phyloP scores from a whole-genome alignment of 345 rosid species.

The Raphanus raphanistrum region DNA sequence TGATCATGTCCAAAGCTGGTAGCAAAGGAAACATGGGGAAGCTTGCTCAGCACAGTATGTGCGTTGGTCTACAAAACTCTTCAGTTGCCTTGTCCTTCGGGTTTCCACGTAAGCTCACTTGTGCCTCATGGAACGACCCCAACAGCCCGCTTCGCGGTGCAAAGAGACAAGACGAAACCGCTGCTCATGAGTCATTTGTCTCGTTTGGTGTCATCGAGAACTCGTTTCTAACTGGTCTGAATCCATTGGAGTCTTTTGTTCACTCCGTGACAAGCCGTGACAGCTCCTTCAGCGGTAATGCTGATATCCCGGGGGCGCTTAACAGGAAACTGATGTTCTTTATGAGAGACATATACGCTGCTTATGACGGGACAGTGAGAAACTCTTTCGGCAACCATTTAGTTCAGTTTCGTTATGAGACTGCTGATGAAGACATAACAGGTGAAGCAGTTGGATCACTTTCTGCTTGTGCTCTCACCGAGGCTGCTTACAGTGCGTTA shows the following conservation, averaged over 20 bases:
- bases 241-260: constrained; percentile 78
- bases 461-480: constrained; percentile 84
- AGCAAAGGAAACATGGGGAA: constrained; percentile 88
- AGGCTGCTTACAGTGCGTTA: constrained; percentile 93
- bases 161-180: constrained; percentile 33
- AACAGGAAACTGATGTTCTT: constrained; percentile 80
- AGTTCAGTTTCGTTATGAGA: constrained; percentile 67
- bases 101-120: constrained; percentile 69
- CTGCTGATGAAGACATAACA: constrained; percentile 41
- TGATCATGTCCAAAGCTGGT: constrained; percentile 84
- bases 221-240: constrained; percentile 74
- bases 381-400: constrained; percentile 74
- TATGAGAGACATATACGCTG: constrained; percentile 68
- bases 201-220: constrained; percentile 73
- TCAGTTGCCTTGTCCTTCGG: constrained; percentile 78
- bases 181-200: constrained; percentile 47
- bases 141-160: constrained; percentile 29
- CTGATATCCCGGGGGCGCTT: constrained; percentile 92
- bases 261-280: constrained; percentile 85
- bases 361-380: constrained; percentile 92
- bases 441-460: constrained; percentile 80
- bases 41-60: constrained; percentile 86
- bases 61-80: constrained; percentile 81
- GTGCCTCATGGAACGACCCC: constrained; percentile 65
- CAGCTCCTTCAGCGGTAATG: constrained; percentile 87